Evolutionary conservation across 176 grass and related monocot genomes (phyloP).

Genomic region (Sorghum bicolor): Sorghum_bicolor_NCBIv3 NC_012875.2:55045001-55045500

Average conservation of each 20-base stretch:
- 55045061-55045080: neutral
- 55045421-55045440: neutral
- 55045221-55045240: neutral
- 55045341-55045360: neutral
- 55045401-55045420: neutral
- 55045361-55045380: neutral
- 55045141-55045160: neutral
- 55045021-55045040: neutral
- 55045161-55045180: neutral
- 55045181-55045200: neutral
- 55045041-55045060: neutral
- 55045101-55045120: neutral
- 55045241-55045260: too few relatives aligned
- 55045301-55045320: neutral
- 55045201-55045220: neutral
- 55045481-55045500: neutral
- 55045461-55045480: neutral
- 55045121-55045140: neutral
- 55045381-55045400: neutral
- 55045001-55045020: neutral
- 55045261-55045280: neutral
- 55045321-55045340: neutral
- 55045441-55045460: neutral
- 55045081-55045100: neutral
- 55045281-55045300: neutral